Conservation (phyloP, 1,284 basidiomycete genomes). For the Austroboletus niveus region DNA sequence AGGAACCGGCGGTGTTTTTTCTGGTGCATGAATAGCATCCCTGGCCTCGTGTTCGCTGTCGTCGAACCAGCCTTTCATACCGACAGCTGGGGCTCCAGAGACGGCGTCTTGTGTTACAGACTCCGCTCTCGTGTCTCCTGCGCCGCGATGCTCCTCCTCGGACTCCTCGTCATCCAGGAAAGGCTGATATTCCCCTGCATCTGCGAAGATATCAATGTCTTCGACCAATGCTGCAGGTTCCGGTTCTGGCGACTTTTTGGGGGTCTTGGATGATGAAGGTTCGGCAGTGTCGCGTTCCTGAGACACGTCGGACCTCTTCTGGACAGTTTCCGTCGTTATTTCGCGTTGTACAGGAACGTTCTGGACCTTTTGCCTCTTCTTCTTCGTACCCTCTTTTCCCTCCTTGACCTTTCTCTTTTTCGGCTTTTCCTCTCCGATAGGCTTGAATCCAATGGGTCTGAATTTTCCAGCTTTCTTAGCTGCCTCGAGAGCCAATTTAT, state of each 20-base stretch:
- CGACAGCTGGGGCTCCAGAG: not conserved
- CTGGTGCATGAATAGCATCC: conserved; percentile 8
- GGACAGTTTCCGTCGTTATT: conserved; percentile 32
- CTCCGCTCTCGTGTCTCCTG: not conserved
- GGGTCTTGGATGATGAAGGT: conserved; percentile 3
- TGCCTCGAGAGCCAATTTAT: conserved; percentile 43
- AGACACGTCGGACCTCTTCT: not conserved
- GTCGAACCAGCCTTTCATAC: conserved; percentile 23
- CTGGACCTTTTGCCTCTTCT: conserved; percentile 48
- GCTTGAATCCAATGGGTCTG: conserved; percentile 76
- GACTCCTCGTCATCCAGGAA: conserved; percentile 57
- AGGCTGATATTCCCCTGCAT: conserved; percentile 80
- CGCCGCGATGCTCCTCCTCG: conserved; percentile 25
- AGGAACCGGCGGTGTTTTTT: conserved; percentile 14
- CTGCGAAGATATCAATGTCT: conserved; percentile 82
- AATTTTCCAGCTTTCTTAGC: conserved; percentile 70
- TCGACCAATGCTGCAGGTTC: conserved; percentile 35
- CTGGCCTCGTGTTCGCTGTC: conserved; percentile 15
- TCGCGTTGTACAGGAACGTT: conserved; percentile 13
- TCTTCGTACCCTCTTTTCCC: conserved; percentile 39
- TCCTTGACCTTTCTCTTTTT: conserved; percentile 55
- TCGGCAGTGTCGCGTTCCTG: not conserved
- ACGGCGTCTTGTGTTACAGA: not conserved
- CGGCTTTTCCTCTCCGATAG: conserved; percentile 46
- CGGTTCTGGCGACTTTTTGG: conserved; percentile 8